Evolutionary conservation across 164 flowering plant genomes (phyloP).

Genomic region (Malania oleifera): DNA sequence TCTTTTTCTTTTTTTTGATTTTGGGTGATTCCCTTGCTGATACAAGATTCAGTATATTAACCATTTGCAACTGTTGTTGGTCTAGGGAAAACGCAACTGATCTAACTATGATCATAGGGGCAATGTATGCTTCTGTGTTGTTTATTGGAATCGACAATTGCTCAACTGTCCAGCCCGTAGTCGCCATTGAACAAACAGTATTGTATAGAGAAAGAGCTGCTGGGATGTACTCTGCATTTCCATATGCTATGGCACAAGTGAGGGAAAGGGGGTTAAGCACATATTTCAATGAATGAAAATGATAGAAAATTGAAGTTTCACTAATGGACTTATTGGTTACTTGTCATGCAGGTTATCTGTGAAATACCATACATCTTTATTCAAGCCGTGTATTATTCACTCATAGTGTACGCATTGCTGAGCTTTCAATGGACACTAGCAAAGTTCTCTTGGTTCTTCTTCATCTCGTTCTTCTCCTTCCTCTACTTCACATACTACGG

Average conservation of each 20-base stretch:
- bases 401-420: constrained; percentile 1
- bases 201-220: too few relatives aligned
- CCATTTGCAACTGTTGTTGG: not conserved
- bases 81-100: constrained; percentile 1
- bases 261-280: too few relatives aligned
- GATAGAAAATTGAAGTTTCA: not conserved
- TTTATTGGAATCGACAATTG: not conserved
- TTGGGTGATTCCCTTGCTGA: too few relatives aligned
- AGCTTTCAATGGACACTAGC: not conserved
- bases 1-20: not conserved
- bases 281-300: too few relatives aligned
- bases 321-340: not conserved
- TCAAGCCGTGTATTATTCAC: not conserved
- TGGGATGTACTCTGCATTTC: too few relatives aligned
- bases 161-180: too few relatives aligned
- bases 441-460: constrained; percentile 4
- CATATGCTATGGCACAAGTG: constrained; percentile 8
- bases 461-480: constrained; percentile 5
- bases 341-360: not conserved
- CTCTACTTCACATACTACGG: too few relatives aligned
- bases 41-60: too few relatives aligned
- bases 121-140: constrained; percentile 1
- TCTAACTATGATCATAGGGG: not conserved
- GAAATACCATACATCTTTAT: constrained; percentile 1
- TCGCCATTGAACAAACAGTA: too few relatives aligned